Base-by-base conservation (phyloP, 164 flowering plant species). In the Vitis labrusca region DNA sequence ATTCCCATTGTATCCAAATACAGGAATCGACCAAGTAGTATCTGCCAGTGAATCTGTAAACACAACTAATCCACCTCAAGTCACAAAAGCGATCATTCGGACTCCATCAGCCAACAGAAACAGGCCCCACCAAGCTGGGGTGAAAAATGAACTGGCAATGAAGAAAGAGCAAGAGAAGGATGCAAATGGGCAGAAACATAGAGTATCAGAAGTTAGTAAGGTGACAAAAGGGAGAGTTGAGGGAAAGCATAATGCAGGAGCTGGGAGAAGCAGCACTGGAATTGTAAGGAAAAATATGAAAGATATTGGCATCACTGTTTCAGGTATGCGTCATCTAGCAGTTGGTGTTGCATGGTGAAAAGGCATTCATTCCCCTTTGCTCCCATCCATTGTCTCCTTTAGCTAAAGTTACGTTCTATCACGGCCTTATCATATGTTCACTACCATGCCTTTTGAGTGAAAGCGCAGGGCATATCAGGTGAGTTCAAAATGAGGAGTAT, bases 301-400 rank as follows among this genome's bases (percentile, higher is more conserved):
- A 58, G 66, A 69, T 49, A 37, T 48, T 48, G 66, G 66, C 6
- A 69, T 75, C 14, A 65, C 55, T 16, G 57, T 63, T 58, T 63
- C 81, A 27, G 61, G 78, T 50, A 61, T 78, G 61, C 71, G 74
- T 9, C 64, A 17, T 68, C 50, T 67, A 3, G 61, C 82, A 13
- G 79, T 79, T 29, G 70, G 70, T 27, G 76, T 82, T 16, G 71
- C 80, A 19, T 77, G 78, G 27, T 81, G 75, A 81, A 50, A 16
- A 50, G 11, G 2, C 15, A 7, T 17, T 10, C n/a, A 10, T 5
- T 64, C n/a, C 65, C 68, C 62, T 37, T 37, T 37, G 44, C 44
- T 37, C 44, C 37, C 30, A 68, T 82, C 72, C 57, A 71, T 66
- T 48, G 74, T 79, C 50, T 68, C 56, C 5, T 68, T 78, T 5